Evolutionary conservation across 2,329 filamentous ascomycete species (phyloP).

Genomic region (Juglanconis juglandina): DNA sequence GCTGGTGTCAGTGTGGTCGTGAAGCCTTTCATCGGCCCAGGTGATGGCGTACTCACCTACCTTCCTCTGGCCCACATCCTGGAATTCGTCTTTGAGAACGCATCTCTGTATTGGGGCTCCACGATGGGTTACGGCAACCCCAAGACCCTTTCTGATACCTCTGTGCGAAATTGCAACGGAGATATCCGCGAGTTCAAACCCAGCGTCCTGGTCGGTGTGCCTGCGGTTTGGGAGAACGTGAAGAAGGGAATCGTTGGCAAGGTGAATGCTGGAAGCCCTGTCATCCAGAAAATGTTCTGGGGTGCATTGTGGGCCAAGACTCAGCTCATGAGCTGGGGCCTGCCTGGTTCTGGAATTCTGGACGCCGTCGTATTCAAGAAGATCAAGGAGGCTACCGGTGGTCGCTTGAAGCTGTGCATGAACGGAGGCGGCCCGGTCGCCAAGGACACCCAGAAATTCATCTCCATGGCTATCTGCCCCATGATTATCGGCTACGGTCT

Average conservation of each 20-base stretch:
- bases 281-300: slow-evolving; percentile 75
- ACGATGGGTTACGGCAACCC: slow-evolving; percentile 89
- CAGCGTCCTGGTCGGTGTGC: slow-evolving; percentile 79
- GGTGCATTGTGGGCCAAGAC: slow-evolving; percentile 52
- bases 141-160: slow-evolving; percentile 77
- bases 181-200: slow-evolving; percentile 85
- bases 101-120: slow-evolving; percentile 78
- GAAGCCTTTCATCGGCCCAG: slow-evolving; percentile 71
- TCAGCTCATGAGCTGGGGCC: slow-evolving; percentile 47
- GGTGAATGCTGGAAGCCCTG: slow-evolving; percentile 63
- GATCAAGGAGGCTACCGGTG: slow-evolving; percentile 84
- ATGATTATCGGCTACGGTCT: slow-evolving; percentile 89
- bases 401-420: slow-evolving; percentile 74
- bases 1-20: slow-evolving; percentile 76
- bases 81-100: slow-evolving; percentile 87
- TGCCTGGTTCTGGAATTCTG: slow-evolving; percentile 65
- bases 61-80: slow-evolving; percentile 85
- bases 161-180: slow-evolving; percentile 80
- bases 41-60: slow-evolving; percentile 77
- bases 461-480: slow-evolving; percentile 82
- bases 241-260: slow-evolving; percentile 85
- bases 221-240: slow-evolving; percentile 85
- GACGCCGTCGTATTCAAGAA: slow-evolving; percentile 86
- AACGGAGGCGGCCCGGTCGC: slow-evolving; percentile 83
- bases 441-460: slow-evolving; percentile 81